Conservation (phyloP, 805 yeast species). For the Candida palmyrensis region DNA sequence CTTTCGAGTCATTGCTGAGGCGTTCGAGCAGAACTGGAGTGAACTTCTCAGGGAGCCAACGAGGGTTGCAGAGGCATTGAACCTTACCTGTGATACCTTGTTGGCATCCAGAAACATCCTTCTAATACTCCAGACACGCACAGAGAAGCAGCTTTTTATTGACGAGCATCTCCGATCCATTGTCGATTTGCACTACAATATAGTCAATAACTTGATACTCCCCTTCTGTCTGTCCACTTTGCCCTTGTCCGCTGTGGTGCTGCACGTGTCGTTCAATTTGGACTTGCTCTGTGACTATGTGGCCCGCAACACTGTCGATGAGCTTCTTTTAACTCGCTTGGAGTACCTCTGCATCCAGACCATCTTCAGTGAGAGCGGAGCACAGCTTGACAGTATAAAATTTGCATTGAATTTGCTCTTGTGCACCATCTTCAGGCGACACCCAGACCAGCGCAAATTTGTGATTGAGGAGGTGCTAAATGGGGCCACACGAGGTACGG, state of each 20-base stretch:
- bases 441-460: conserved; percentile 52
- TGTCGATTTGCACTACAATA: conserved; percentile 33
- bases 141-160: conserved; percentile 40
- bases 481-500: conserved; percentile 46
- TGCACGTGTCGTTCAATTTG: conserved; percentile 2
- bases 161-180: conserved; percentile 41
- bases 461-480: conserved; percentile 56
- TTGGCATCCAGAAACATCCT: conserved; percentile 34
- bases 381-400: conserved; percentile 18
- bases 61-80: conserved; percentile 1
- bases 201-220: conserved; percentile 7
- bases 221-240: too few relatives aligned
- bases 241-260: neutral
- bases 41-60: too few relatives aligned
- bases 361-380: conserved; percentile 31
- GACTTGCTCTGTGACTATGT: conserved; percentile 8
- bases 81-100: conserved; percentile 19
- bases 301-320: conserved; percentile 27
- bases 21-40: conserved; percentile 1
- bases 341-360: conserved; percentile 46
- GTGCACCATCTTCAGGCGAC: conserved; percentile 32
- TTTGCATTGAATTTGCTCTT: conserved; percentile 22
- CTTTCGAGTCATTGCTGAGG: conserved; percentile 7
- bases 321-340: conserved; percentile 49
- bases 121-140: conserved; percentile 32